phyloP scores from a whole-genome alignment of 163 green algal species.

The Chlorella variabilis region DNA sequence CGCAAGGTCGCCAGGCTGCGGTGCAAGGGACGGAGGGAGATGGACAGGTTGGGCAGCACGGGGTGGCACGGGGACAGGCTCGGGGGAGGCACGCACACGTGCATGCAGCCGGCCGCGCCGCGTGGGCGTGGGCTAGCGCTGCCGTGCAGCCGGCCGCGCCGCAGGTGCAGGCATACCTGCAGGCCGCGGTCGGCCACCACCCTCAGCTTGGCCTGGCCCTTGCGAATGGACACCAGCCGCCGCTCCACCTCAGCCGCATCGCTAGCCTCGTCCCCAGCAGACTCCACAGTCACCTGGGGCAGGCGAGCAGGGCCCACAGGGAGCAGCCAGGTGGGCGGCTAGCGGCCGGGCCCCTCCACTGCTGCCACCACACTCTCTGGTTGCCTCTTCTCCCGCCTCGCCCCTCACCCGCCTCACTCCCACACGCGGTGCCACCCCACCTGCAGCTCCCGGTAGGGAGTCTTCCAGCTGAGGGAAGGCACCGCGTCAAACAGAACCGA shows the following conservation, averaged over 20 bases:
- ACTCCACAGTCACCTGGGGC: slow-evolving; percentile 38
- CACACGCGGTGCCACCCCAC: slow-evolving; percentile 3
- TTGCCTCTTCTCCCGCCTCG: too few relatives aligned
- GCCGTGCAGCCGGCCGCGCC: too few relatives aligned
- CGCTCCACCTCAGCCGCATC: slow-evolving; percentile 37
- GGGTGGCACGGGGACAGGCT: too few relatives aligned
- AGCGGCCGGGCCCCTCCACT: too few relatives aligned
- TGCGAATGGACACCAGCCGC: slow-evolving; percentile 40
- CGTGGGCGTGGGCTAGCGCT: too few relatives aligned
- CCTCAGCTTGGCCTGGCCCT: slow-evolving; percentile 42
- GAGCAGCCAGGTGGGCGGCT: slow-evolving; percentile 1
- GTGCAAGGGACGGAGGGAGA: not conserved
- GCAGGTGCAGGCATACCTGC: too few relatives aligned
- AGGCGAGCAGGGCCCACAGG: not conserved
- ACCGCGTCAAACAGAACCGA: slow-evolving; percentile 42
- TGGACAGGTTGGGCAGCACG: not conserved
- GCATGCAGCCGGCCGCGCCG: too few relatives aligned
- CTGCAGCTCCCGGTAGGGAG: slow-evolving; percentile 46
- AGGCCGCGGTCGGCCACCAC: slow-evolving; percentile 47
- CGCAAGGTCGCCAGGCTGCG: slow-evolving; percentile 48
- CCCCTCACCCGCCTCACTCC: not conserved
- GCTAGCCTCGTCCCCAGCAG: slow-evolving; percentile 26
- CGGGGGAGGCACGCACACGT: too few relatives aligned
- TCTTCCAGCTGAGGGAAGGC: slow-evolving; percentile 49
- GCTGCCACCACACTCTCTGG: too few relatives aligned